Evolutionary conservation across 371 early-diverging fungal genomes (phyloP).

Genomic region (Furculomyces boomerangus): DNA sequence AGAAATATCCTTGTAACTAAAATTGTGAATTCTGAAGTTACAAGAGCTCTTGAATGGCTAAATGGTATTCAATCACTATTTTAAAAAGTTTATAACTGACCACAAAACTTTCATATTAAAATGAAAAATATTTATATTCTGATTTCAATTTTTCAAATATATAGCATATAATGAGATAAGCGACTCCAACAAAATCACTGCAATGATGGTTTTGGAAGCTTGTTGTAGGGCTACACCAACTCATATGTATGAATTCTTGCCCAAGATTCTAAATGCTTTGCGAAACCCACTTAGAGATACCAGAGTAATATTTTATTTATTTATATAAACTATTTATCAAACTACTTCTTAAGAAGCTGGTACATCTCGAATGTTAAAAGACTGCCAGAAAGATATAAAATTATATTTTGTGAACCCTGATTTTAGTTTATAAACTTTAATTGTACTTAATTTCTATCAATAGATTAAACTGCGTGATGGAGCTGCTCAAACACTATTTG

Average conservation of each 20-base stretch:
- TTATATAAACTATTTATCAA: background rate
- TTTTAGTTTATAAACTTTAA: background rate
- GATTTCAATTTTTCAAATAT: constrained; percentile 8
- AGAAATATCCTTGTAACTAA: constrained; percentile 8
- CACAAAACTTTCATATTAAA: background rate
- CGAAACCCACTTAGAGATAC: constrained; percentile 78
- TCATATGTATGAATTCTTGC: constrained; percentile 64
- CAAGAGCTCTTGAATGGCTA: constrained; percentile 16
- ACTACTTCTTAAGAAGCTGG: too few relatives aligned
- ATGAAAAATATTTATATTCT: background rate
- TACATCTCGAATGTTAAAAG: too few relatives aligned
- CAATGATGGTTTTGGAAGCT: constrained; percentile 70
- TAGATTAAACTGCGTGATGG: constrained; percentile 19
- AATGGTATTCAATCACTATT: constrained; percentile 9
- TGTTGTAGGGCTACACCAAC: constrained; percentile 70
- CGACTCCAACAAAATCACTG: constrained; percentile 66
- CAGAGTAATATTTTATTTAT: constrained; percentile 25
- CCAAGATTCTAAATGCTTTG: constrained; percentile 68
- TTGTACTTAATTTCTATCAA: background rate
- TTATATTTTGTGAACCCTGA: background rate
- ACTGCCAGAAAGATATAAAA: too few relatives aligned
- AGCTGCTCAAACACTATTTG: constrained; percentile 74
- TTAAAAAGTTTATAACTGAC: constrained; percentile 1
- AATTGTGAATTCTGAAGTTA: constrained; percentile 12
- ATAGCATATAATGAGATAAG: constrained; percentile 35